Conservation (phyloP, 2,329 filamentous ascomycete genomes). For the Colletotrichum karsti region DNA sequence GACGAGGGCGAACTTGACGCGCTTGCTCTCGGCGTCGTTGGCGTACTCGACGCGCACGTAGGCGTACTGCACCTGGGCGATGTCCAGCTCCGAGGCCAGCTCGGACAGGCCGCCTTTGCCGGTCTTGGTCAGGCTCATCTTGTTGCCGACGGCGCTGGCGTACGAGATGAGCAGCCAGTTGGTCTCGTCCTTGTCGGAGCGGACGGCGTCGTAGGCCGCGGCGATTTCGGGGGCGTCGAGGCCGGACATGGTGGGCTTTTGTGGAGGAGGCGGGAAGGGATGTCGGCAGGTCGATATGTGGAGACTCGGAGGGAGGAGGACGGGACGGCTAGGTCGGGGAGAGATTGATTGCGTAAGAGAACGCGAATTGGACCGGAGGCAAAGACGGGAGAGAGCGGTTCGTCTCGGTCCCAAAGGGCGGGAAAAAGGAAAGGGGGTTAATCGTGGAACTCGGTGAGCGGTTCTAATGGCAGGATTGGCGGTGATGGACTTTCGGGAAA, state of each 20-base stretch:
- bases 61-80: conserved; percentile 70
- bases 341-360: neutral
- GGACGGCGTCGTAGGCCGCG: conserved; percentile 72
- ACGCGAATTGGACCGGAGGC: neutral
- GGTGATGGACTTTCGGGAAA: conserved; percentile 19
- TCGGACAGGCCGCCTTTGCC: conserved; percentile 69
- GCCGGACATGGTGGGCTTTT: conserved; percentile 58
- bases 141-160: conserved; percentile 62
- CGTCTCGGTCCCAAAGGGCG: neutral
- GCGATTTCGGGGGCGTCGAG: conserved; percentile 66
- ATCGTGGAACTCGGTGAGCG: conserved; percentile 11
- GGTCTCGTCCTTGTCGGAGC: conserved; percentile 70
- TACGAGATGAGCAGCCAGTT: conserved; percentile 76
- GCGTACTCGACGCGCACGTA: conserved; percentile 75
- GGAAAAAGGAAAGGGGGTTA: neutral
- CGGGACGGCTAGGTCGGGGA: neutral
- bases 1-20: conserved; percentile 74
- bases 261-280: neutral
- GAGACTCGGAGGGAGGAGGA: neutral
- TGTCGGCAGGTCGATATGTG: neutral
- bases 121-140: conserved; percentile 63
- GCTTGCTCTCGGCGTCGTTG: conserved; percentile 74
- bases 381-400: neutral
- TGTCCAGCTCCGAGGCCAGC: conserved; percentile 64
- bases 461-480: conserved; percentile 3